Conservation (phyloP, 345 rosid genomes). For the Cochlearia excelsa region DNA sequence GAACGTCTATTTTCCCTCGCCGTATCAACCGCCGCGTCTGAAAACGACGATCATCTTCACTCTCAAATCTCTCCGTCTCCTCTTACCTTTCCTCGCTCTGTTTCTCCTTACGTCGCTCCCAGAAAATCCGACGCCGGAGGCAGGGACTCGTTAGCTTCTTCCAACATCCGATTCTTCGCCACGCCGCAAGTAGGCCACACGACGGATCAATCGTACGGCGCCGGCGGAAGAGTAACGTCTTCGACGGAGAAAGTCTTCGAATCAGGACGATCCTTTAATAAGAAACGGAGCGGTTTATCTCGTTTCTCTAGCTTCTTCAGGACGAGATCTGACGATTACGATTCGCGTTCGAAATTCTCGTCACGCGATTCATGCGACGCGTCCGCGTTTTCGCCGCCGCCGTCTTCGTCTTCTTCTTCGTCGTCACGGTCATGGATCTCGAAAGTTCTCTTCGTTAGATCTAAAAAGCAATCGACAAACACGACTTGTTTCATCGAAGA, state of each 20-base stretch:
- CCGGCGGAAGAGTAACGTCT: background rate
- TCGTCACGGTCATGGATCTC: slow-evolving; percentile 53
- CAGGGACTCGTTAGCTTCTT: slow-evolving; percentile 20
- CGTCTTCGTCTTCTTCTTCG: background rate
- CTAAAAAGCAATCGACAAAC: slow-evolving; percentile 40
- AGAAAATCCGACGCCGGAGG: slow-evolving; percentile 52
- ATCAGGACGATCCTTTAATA: slow-evolving; percentile 25
- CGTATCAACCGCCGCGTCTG: slow-evolving; percentile 47
- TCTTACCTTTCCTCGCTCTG: slow-evolving; percentile 73
- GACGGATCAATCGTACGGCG: background rate
- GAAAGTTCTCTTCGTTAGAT: slow-evolving; percentile 38
- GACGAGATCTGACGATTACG: slow-evolving; percentile 61
- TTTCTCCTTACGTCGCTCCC: slow-evolving; percentile 66
- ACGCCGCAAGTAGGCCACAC: slow-evolving; percentile 70
- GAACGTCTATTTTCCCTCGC: slow-evolving; percentile 8
- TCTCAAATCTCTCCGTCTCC: slow-evolving; percentile 36
- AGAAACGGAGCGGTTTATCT: slow-evolving; percentile 45
- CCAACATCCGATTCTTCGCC: slow-evolving; percentile 46
- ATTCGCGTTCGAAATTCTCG: slow-evolving; percentile 33
- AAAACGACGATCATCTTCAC: slow-evolving; percentile 30
- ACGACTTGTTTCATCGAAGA: slow-evolving; percentile 34
- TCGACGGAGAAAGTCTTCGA: slow-evolving; percentile 33
- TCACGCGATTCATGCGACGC: slow-evolving; percentile 36
- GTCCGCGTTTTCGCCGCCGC: slow-evolving; percentile 28
- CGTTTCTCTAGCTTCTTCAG: slow-evolving; percentile 53